These are phyloP conservation scores for Groenewaldozyma salmanticensis DNA, from an alignment of 805 yeast genomes.

Conservation along the genomic window DNA sequence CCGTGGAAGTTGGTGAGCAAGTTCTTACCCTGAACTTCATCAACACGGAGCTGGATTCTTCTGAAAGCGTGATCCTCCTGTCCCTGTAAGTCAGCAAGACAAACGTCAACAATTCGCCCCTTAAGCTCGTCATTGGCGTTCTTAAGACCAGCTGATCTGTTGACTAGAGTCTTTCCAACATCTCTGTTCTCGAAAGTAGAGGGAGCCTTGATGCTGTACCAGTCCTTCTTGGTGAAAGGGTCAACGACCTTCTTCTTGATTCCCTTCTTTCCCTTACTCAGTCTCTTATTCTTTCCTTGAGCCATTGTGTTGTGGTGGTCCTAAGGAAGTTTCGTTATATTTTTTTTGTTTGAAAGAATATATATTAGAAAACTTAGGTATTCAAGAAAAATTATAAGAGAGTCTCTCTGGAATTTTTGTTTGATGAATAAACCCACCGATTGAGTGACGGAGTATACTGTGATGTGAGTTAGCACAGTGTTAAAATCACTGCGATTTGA, in stretches of 20 bases:
- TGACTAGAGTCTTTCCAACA: constrained; percentile 97
- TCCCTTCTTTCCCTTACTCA: constrained; percentile 84
- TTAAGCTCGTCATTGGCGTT: constrained; percentile 96
- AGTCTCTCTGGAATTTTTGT: too few species aligned
- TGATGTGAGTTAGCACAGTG: too few species aligned
- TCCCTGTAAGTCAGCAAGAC: constrained; percentile 95
- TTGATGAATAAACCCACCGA: too few species aligned
- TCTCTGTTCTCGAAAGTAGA: constrained; percentile 97
- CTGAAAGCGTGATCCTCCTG: constrained; percentile 98
- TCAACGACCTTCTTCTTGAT: constrained; percentile 98
- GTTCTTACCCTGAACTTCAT: constrained; percentile 98
- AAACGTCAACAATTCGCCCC: constrained; percentile 95
- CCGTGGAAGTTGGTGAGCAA: constrained; percentile 99
- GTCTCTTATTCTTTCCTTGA: constrained; percentile 82
- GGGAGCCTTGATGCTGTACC: constrained; percentile 98
- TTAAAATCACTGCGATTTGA: too few species aligned
- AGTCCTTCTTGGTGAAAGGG: constrained; percentile 98
- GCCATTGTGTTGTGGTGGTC: constrained; percentile 39
- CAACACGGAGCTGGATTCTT: constrained; percentile 95
- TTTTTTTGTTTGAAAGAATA: not conserved
- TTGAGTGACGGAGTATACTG: too few species aligned
- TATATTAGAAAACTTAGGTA: not conserved
- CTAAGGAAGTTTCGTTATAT: constrained; percentile 5
- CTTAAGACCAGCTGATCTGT: constrained; percentile 95
- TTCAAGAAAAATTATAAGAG: not conserved